Evolutionary conservation across 345 rosid species (phyloP).

Genomic region (Gossypium stocksii): DNA sequence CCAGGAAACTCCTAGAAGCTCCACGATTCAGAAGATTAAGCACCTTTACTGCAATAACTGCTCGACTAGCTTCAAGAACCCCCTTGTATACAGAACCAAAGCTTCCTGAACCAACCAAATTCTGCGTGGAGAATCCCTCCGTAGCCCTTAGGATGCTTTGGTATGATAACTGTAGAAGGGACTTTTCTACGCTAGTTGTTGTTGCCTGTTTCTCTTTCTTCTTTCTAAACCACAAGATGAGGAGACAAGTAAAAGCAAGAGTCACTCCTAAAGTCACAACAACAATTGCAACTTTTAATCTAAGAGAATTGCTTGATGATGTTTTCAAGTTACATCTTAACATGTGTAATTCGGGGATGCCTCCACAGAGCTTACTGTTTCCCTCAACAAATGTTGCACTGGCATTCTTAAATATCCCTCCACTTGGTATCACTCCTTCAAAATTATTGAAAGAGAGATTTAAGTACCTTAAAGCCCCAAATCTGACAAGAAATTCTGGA

Average conservation of each 20-base stretch:
- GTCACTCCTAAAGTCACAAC: background rate
- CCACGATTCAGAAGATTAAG: constrained; percentile 27
- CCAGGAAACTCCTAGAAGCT: background rate
- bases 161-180: background rate
- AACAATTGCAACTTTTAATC: background rate
- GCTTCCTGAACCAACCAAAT: constrained; percentile 28
- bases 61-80: constrained; percentile 8
- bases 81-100: constrained; percentile 18
- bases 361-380: constrained; percentile 27
- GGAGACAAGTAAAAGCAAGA: background rate
- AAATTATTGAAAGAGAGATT: constrained; percentile 41
- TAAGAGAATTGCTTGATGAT: background rate
- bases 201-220: background rate
- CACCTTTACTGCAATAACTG: constrained; percentile 30
- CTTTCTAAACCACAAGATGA: background rate
- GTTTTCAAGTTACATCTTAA: constrained; percentile 3
- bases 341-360: background rate
- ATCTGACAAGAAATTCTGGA: constrained; percentile 11
- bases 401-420: constrained; percentile 31
- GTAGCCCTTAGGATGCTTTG: constrained; percentile 14
- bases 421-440: constrained; percentile 32
- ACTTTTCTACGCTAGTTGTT: background rate
- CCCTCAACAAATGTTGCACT: constrained; percentile 29
- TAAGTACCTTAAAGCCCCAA: background rate
- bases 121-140: constrained; percentile 17